These are phyloP conservation scores for Parathielavia appendiculata DNA, from an alignment of 495 filamentous ascomycete genomes.

Conservation along the genomic window DNA sequence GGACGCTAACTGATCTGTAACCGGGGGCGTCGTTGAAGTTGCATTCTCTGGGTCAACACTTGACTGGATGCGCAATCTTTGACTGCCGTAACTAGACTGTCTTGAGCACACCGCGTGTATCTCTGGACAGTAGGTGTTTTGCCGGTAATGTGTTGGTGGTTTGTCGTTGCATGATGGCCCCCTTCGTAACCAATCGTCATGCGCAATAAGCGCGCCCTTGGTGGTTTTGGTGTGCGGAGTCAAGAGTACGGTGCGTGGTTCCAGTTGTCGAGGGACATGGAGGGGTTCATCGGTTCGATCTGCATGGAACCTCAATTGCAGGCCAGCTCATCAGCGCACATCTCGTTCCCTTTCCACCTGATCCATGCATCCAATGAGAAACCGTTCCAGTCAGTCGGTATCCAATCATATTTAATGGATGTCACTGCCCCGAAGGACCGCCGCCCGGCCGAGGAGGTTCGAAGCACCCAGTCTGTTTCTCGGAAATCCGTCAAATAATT, in stretches of 20 bases:
- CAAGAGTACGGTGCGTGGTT: neutral
- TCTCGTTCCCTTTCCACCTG: neutral
- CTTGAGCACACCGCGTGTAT: neutral
- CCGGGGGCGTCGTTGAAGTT: neutral
- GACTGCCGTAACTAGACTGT: too few relatives aligned
- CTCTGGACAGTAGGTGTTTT: constrained; percentile 9
- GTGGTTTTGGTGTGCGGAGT: neutral
- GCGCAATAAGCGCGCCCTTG: constrained; percentile 14
- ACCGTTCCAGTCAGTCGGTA: neutral
- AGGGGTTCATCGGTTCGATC: constrained; percentile 1
- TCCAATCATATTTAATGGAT: too few relatives aligned
- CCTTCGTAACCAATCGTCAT: constrained; percentile 6
- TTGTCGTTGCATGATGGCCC: neutral
- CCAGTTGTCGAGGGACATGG: neutral
- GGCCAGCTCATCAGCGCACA: neutral
- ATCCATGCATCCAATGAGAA: neutral
- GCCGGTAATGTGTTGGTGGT: neutral
- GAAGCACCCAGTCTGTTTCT: constrained; percentile 15
- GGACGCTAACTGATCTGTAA: neutral
- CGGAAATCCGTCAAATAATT: neutral
- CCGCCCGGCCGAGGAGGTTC: constrained; percentile 12
- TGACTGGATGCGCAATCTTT: too few relatives aligned
- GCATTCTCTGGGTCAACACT: neutral
- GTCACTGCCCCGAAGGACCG: constrained; percentile 3
- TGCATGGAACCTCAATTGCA: neutral